Evolutionary conservation across 2,329 filamentous ascomycete genomes (phyloP), one percentile per base, ranked within the genome.

Genomic region (Aspergillus hortae): DNA sequence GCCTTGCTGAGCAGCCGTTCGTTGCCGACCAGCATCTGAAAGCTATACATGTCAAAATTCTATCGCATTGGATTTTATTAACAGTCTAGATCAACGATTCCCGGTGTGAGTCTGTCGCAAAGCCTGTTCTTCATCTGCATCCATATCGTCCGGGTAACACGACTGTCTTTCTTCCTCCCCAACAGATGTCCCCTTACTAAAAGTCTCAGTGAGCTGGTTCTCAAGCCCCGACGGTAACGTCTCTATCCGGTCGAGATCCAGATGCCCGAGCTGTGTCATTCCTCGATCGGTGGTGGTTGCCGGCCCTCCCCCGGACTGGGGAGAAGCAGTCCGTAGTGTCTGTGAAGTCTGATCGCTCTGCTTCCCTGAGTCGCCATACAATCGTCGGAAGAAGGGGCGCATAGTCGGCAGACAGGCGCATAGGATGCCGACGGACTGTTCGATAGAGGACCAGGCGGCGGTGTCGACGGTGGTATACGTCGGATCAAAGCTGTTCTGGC

Each of bases 341-440:
- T 17, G 40, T 4, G 19, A 17, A 6, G 35, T 15, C 14, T 6
- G 35, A 3, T 17, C 35, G 14, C 12, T 38, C 15, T 38, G 14
- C 12, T 10, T 17, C 14, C 15, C 12, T 4, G 12, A 38, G 2
- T 38, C 32, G 17, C 54, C 53, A 25, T 53, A 56, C 12, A 62
- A 14, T 10, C 45, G 15, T n/a, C 61, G 46, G 23, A 63, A 42
- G 19, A 42, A 42, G 6, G 64, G 61, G 6, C 63, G 57, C 6
- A 66, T 52, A 11, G 64, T 65, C 10, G 63, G 64, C 10, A 67
- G 55, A 47, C 63, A 65, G 12, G 62, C 59, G 36, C 62, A 66
- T 17, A 64, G 54, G 12, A 66, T 64, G 3, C 60, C 62, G n/a
- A 62, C 46, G 1, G 63, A 64, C 35, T 67, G 63, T 43, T 67